Conservation (phyloP, 306 rosid species). For the Quercus alba region DNA sequence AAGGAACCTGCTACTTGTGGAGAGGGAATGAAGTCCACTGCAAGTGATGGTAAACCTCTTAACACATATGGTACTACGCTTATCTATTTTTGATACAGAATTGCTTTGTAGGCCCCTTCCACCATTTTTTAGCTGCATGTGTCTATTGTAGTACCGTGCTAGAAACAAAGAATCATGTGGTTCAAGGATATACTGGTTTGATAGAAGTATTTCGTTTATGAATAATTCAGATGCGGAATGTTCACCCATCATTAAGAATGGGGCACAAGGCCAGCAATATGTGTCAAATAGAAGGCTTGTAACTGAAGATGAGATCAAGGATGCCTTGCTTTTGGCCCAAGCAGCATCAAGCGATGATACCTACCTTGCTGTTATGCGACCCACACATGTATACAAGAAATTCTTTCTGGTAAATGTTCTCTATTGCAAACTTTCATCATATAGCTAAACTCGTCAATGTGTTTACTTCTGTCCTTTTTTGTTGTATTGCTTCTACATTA, state of each 20-base stretch:
- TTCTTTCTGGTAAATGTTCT: constrained; percentile 54
- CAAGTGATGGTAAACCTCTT: background rate
- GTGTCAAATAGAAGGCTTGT: constrained; percentile 62
- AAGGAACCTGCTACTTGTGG: background rate
- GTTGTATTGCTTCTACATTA: no score
- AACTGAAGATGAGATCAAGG: constrained; percentile 39
- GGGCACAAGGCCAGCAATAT: constrained; percentile 15
- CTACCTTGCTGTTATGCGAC: constrained; percentile 49
- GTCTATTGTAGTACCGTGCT: background rate
- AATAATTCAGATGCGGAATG: constrained; percentile 30
- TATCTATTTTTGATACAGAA: background rate
- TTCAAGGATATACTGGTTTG: background rate
- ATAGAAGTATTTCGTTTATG: background rate
- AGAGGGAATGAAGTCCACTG: background rate
- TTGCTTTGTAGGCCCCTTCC: background rate
- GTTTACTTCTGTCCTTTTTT: background rate
- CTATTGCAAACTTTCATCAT: constrained; percentile 6
- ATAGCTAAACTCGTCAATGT: background rate
- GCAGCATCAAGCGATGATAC: constrained; percentile 32
- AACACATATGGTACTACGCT: background rate
- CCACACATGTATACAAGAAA: constrained; percentile 62
- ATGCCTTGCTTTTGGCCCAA: constrained; percentile 38
- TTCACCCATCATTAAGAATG: constrained; percentile 16
- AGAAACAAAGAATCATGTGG: background rate
- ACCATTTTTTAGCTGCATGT: no score